Percentiles rank a stretch among this genome's conserved stretches.
Evolutionary conservation across 768 basidiomycete species (phyloP).

Genomic region (Pholiota molesta): DNA sequence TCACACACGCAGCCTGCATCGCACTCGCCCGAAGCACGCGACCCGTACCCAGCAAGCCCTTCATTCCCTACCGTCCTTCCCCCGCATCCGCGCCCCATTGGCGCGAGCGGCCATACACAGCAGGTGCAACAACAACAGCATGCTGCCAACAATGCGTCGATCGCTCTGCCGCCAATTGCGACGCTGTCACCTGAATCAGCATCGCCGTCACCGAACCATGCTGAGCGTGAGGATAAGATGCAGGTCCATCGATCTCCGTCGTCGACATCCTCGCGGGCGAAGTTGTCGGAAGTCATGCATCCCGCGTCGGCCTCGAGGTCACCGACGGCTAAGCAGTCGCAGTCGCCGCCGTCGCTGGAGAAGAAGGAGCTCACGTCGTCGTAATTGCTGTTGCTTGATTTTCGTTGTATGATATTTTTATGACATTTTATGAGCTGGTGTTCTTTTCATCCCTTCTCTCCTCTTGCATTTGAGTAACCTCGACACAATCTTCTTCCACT

Average conservation of each 20-base stretch:
- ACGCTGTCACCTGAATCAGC: constrained; percentile 67
- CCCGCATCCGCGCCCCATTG: constrained; percentile 76
- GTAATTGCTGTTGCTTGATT: constrained; percentile 13
- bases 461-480: background rate
- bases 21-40: constrained; percentile 70
- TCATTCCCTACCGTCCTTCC: constrained; percentile 65
- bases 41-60: constrained; percentile 55
- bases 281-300: constrained; percentile 55
- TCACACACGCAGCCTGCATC: constrained; percentile 69
- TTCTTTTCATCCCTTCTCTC: background rate
- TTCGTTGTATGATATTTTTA: constrained; percentile 13
- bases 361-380: constrained; percentile 37
- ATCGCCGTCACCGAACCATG: constrained; percentile 49
- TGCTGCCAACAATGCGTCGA: constrained; percentile 32
- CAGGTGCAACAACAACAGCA: constrained; percentile 45
- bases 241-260: constrained; percentile 44
- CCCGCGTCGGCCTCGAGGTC: constrained; percentile 46
- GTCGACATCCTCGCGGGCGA: constrained; percentile 55
- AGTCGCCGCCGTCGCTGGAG: constrained; percentile 54
- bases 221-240: constrained; percentile 56
- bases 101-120: constrained; percentile 41
- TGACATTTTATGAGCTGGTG: constrained; percentile 19
- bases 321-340: constrained; percentile 52
- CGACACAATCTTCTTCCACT: background rate
- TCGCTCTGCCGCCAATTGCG: constrained; percentile 71